A percentile compares a stretch with the other conserved stretches of the same genome.
phyloP scores from a whole-genome alignment of 257 asterid genomes.

The Solanum microdontum region DNA sequence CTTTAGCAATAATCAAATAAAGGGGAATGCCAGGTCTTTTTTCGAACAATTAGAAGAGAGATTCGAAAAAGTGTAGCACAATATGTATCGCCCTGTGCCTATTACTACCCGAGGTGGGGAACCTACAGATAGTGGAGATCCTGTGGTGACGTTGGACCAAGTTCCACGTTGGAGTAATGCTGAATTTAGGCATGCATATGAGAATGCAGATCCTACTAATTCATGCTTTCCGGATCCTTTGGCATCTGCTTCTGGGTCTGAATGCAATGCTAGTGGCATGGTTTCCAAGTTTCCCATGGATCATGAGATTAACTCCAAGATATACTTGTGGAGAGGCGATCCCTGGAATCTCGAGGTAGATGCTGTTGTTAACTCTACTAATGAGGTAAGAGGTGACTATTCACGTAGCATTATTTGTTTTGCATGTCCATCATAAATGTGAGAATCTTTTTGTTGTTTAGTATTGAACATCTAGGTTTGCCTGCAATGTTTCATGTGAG shows the following conservation, averaged over 20 bases:
- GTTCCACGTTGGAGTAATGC: conserved; percentile 76
- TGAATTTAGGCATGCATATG: conserved; percentile 47
- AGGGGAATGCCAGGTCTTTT: neutral
- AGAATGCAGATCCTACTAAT: conserved; percentile 47
- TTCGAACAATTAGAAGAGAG: conserved; percentile 8
- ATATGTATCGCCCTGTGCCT: conserved; percentile 47
- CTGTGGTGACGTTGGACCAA: conserved; percentile 70
- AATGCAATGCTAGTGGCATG: conserved; percentile 47
- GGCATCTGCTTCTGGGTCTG: conserved; percentile 54
- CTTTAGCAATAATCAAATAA: neutral
- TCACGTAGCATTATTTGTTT: neutral
- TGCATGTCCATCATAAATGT: neutral
- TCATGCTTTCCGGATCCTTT: conserved; percentile 61
- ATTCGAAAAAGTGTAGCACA: conserved; percentile 18
- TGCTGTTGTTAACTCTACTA: conserved; percentile 84
- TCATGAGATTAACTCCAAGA: conserved; percentile 63
- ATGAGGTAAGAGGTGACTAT: conserved; percentile 45
- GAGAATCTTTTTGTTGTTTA: neutral
- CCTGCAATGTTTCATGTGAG: neutral
- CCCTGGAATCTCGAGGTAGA: conserved; percentile 97
- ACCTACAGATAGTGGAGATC: conserved; percentile 65
- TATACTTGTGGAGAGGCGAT: conserved; percentile 88
- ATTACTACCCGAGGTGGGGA: conserved; percentile 56
- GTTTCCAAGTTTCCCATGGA: conserved; percentile 73
- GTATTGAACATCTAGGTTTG: neutral